phyloP scores from a whole-genome alignment of 495 filamentous ascomycete genomes.

The Glarea lozoyensis region DNA sequence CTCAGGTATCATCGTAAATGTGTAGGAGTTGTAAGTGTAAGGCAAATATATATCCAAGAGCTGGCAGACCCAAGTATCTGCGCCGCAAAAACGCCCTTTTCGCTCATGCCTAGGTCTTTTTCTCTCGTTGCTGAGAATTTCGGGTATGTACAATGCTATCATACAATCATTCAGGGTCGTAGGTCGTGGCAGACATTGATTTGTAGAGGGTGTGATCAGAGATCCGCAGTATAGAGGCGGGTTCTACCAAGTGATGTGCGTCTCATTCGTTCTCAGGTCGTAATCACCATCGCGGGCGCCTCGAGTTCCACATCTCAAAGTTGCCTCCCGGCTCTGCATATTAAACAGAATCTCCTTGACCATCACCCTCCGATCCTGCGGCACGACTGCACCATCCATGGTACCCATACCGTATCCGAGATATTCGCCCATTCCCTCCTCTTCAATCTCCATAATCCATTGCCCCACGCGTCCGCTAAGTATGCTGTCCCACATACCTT shows the following conservation, averaged over 20 bases:
- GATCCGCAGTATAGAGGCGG: no score
- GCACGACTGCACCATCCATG: conserved; percentile 7
- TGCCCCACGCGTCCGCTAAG: conserved; percentile 14
- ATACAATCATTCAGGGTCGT: no score
- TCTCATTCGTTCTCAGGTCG: conserved; percentile 34
- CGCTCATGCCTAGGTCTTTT: no score
- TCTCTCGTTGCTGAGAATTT: no score
- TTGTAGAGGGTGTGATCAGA: no score
- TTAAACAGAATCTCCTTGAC: conserved; percentile 45
- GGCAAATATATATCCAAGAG: no score
- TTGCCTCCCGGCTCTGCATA: conserved; percentile 36
- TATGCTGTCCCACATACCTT: conserved; percentile 38
- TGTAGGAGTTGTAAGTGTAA: no score
- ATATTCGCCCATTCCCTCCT: conserved; percentile 8
- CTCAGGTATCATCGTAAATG: no score
- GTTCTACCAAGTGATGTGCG: conserved; percentile 40
- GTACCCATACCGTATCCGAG: conserved; percentile 5
- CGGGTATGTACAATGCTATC: no score
- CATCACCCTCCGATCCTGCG: conserved; percentile 42
- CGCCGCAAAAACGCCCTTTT: no score
- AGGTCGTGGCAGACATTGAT: no score
- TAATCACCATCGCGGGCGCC: conserved; percentile 35
- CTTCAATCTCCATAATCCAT: conserved; percentile 23
- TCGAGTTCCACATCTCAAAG: conserved; percentile 39
- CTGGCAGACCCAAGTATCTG: no score